Conservation (phyloP, 306 rosid species). For the Citrullus mucosospermus region DNA sequence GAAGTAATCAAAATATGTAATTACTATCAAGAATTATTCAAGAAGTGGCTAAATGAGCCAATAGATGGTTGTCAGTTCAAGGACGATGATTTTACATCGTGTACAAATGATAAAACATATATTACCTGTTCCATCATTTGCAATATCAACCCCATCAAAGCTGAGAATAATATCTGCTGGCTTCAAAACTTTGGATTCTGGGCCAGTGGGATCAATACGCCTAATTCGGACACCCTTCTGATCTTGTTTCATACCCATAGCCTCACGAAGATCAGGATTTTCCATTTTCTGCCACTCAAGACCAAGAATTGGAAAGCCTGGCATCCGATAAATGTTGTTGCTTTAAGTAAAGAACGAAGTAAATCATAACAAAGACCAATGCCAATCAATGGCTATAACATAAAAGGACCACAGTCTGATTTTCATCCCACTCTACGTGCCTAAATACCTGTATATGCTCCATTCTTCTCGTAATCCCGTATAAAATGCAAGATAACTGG, state of each 20-base stretch:
- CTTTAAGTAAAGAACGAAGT: not conserved
- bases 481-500: constrained; percentile 93
- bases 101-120: not conserved
- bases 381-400: not conserved
- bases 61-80: not conserved
- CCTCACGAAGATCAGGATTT: constrained; percentile 79
- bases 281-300: constrained; percentile 99
- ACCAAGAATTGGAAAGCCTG: constrained; percentile 92
- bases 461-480: constrained; percentile 78
- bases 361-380: not conserved
- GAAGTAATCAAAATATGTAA: not conserved
- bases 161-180: constrained; percentile 91
- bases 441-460: constrained; percentile 64
- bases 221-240: constrained; percentile 95
- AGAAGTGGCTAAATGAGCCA: not conserved
- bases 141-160: constrained; percentile 84
- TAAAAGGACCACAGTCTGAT: not conserved
- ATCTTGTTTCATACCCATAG: constrained; percentile 72
- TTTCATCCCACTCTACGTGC: not conserved
- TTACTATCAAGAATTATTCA: not conserved
- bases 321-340: constrained; percentile 5
- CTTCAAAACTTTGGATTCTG: constrained; percentile 67
- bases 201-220: constrained; percentile 88
- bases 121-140: constrained; percentile 94
- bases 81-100: not conserved